Conservation (phyloP, 805 yeast genomes). For the Lipomyces sp. region DNA sequence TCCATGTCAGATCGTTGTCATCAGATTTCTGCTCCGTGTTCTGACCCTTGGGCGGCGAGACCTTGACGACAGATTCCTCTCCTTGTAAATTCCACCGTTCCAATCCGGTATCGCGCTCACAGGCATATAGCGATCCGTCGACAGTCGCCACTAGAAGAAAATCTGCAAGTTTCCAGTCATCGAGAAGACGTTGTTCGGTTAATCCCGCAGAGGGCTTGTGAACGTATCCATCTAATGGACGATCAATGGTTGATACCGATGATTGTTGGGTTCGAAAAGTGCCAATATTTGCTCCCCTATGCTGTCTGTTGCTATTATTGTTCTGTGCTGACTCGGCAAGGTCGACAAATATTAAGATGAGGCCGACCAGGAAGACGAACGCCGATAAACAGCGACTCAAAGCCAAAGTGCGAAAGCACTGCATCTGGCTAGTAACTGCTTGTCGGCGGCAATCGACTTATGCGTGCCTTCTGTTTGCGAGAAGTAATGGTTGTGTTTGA, state of each 20-base stretch:
- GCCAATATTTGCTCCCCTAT: slow-evolving; percentile 6
- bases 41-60: slow-evolving; percentile 38
- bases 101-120: slow-evolving; percentile 75
- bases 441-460: not conserved
- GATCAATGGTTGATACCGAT: not conserved
- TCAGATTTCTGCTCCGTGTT: slow-evolving; percentile 32
- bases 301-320: slow-evolving; percentile 17
- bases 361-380: slow-evolving; percentile 13
- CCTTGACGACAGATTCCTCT: slow-evolving; percentile 63
- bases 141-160: slow-evolving; percentile 74
- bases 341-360: slow-evolving; percentile 14
- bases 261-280: not conserved
- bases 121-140: slow-evolving; percentile 85
- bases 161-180: slow-evolving; percentile 59
- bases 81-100: slow-evolving; percentile 76
- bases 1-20: slow-evolving; percentile 62
- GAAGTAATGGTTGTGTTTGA: not conserved
- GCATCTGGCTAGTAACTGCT: slow-evolving; percentile 18
- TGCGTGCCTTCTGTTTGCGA: not conserved
- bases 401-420: slow-evolving; percentile 22
- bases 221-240: not conserved
- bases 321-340: slow-evolving; percentile 16
- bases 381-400: slow-evolving; percentile 11
- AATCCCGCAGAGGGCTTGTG: not conserved
- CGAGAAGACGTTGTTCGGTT: slow-evolving; percentile 45